These are phyloP conservation scores for Rhizopus sp. DNA, from an alignment of 371 early-diverging fungal species.

Conservation along the genomic window DNA sequence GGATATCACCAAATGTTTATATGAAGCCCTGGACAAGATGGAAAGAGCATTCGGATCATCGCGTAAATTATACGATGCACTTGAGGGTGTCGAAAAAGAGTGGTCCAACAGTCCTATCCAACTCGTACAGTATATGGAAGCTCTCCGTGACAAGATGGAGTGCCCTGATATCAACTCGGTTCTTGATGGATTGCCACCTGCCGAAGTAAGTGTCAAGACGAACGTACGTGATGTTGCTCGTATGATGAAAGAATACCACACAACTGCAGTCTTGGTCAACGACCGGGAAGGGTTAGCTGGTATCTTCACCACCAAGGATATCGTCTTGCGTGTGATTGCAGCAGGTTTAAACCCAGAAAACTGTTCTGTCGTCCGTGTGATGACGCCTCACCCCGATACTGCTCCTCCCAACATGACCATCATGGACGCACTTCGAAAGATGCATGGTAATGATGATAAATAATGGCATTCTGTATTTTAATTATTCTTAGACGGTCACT, in stretches of 20 bases:
- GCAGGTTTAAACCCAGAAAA: conserved; percentile 83
- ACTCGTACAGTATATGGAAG: conserved; percentile 49
- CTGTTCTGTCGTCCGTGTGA: conserved; percentile 87
- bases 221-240: conserved; percentile 86
- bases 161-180: conserved; percentile 84
- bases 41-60: conserved; percentile 91
- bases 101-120: conserved; percentile 57
- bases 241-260: conserved; percentile 79
- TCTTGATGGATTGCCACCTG: conserved; percentile 56
- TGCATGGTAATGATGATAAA: conserved; percentile 63
- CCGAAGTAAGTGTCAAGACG: conserved; percentile 75
- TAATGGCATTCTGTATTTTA: neutral
- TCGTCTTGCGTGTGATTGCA: conserved; percentile 92
- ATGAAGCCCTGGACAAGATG: conserved; percentile 93
- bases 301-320: conserved; percentile 87
- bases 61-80: conserved; percentile 83
- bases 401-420: conserved; percentile 75
- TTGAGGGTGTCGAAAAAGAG: conserved; percentile 92
- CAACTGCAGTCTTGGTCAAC: conserved; percentile 88
- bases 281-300: conserved; percentile 77
- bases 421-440: conserved; percentile 86
- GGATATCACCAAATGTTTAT: conserved; percentile 95
- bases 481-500: conserved; percentile 58
- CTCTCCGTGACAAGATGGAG: conserved; percentile 72
- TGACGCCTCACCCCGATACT: conserved; percentile 94